Evolutionary conservation across 805 yeast species (phyloP).

Genomic region (Yamadazyma tumulicola): DNA sequence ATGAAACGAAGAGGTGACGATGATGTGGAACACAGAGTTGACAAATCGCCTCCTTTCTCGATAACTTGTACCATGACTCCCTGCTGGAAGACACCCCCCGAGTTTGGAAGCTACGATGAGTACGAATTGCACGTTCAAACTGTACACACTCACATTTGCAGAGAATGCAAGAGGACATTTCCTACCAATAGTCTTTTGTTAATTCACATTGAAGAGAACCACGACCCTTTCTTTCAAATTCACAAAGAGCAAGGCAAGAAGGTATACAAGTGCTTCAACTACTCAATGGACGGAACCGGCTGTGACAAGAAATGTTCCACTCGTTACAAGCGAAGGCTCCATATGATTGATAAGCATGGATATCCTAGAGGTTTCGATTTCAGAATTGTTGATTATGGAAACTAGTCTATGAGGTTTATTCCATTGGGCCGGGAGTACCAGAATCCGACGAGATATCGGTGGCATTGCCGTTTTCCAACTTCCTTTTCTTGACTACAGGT

Average conservation of each 20-base stretch:
- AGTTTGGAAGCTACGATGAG: conserved; percentile 10
- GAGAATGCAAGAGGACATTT: conserved; percentile 35
- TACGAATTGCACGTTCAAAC: conserved; percentile 23
- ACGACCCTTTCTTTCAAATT: conserved; percentile 44
- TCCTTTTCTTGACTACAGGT: conserved; percentile 51
- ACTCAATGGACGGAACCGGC: conserved; percentile 5
- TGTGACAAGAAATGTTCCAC: conserved; percentile 41
- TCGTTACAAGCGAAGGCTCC: conserved; percentile 41
- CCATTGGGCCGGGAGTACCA: conserved; percentile 2
- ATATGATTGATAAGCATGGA: conserved; percentile 48
- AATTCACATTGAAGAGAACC: conserved; percentile 51
- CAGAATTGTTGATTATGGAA: conserved; percentile 25
- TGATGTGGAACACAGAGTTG: too few species aligned
- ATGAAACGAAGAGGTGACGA: conserved; percentile 1
- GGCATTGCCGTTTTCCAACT: conserved; percentile 17
- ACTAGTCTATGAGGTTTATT: too few species aligned
- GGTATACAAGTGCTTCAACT: conserved; percentile 40
- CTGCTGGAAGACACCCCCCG: conserved; percentile 2
- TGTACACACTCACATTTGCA: conserved; percentile 31
- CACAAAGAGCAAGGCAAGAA: conserved; percentile 37
- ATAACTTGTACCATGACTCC: too few species aligned
- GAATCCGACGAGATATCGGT: background rate
- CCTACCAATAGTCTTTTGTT: conserved; percentile 42
- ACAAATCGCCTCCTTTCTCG: too few species aligned
- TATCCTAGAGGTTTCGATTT: conserved; percentile 40